Evolutionary conservation across 345 rosid genomes (phyloP).

Genomic region (Camelina sativa): DNA sequence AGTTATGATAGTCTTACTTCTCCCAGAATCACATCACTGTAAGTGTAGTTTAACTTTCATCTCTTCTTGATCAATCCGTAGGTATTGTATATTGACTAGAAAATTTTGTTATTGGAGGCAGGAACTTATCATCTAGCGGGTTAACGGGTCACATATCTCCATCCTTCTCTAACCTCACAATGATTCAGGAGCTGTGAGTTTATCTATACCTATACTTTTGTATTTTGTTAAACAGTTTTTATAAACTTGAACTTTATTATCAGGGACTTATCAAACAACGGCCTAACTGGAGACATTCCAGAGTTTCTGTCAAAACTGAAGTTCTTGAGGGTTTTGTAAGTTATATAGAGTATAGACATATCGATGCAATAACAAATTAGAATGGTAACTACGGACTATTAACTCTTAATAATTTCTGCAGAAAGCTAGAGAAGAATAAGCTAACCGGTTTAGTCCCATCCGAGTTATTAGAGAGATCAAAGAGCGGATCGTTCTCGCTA

Average conservation of each 20-base stretch:
- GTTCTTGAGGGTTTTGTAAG: constrained; percentile 59
- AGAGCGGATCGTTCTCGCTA: constrained; percentile 36
- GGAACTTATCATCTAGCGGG: constrained; percentile 50
- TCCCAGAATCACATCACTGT: constrained; percentile 55
- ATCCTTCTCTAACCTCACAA: constrained; percentile 44
- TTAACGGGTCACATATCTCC: constrained; percentile 43
- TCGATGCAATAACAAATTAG: not conserved
- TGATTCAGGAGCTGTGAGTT: constrained; percentile 53
- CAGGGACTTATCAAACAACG: constrained; percentile 67
- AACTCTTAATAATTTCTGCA: constrained; percentile 22
- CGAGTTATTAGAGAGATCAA: constrained; percentile 43
- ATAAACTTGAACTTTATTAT: not conserved
- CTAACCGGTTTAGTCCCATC: constrained; percentile 52
- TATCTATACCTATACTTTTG: not conserved
- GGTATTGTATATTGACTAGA: not conserved
- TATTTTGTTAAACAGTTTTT: not conserved
- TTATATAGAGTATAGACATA: constrained; percentile 5
- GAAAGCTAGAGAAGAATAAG: constrained; percentile 50
- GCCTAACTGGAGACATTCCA: constrained; percentile 53
- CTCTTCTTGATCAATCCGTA: not conserved
- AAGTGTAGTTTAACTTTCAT: constrained; percentile 23
- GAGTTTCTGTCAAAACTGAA: constrained; percentile 47
- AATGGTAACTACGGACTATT: not conserved
- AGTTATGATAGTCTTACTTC: constrained; percentile 31
- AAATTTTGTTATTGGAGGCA: not conserved